Percentiles rank a stretch among this genome's conserved stretches.
Conservation (phyloP, 2,329 filamentous ascomycete genomes). For the Lithohypha guttulata region DNA sequence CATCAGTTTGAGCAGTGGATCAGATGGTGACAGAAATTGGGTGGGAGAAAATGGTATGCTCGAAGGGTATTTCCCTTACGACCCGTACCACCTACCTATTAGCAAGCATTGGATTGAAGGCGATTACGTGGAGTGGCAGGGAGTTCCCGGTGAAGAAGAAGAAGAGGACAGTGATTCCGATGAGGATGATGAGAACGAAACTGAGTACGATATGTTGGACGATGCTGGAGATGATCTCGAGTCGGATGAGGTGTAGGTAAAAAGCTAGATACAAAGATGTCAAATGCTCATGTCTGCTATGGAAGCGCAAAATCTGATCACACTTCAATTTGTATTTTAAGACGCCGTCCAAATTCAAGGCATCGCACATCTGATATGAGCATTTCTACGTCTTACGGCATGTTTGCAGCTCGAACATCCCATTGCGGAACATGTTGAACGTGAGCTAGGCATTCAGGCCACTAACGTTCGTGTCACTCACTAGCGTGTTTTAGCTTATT, state of each 20-base stretch:
- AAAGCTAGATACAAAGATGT: not conserved
- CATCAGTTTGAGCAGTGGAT: slow-evolving; percentile 30
- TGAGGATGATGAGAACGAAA: slow-evolving; percentile 36
- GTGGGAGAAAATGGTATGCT: slow-evolving; percentile 70
- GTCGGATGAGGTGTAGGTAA: not conserved
- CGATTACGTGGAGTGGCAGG: slow-evolving; percentile 72
- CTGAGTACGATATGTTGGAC: slow-evolving; percentile 14
- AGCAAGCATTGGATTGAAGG: slow-evolving; percentile 80
- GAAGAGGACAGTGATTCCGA: slow-evolving; percentile 41
- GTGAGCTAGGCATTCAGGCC: too few species aligned
- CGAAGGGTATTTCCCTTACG: slow-evolving; percentile 93
- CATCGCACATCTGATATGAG: too few species aligned
- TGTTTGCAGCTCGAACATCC: too few species aligned
- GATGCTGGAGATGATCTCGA: not conserved
- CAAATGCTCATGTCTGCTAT: too few species aligned
- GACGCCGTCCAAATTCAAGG: too few species aligned
- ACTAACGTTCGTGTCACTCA: too few species aligned
- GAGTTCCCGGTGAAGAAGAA: slow-evolving; percentile 58
- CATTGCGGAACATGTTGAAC: too few species aligned
- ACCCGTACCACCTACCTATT: slow-evolving; percentile 81
- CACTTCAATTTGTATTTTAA: not conserved
- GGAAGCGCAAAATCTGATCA: not conserved
- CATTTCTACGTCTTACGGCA: too few species aligned
- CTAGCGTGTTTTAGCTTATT: too few species aligned
- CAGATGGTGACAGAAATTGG: slow-evolving; percentile 44